Base-by-base conservation (phyloP, 2,329 filamentous ascomycete species). In the Cladophialophora exuberans region DNA sequence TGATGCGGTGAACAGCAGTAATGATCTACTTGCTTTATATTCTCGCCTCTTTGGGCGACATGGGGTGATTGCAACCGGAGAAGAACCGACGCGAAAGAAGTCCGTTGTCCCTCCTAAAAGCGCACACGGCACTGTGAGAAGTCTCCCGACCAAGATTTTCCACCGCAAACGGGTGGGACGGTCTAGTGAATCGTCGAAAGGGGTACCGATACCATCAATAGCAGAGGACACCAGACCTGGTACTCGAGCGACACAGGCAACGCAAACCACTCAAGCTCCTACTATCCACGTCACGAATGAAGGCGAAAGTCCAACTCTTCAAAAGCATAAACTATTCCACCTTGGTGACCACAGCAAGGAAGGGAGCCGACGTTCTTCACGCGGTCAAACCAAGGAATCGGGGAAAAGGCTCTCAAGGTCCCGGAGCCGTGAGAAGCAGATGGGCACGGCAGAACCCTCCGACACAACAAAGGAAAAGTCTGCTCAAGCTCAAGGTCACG, bases 1-100 rank as follows among this genome's bases (percentile, higher is more conserved):
- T 54, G 83, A 87, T 53, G 93, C 94, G 15, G 89, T 97, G 46
- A 96, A 96, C 67, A 86, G 88, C 57, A 92, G 89, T 67, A 85
- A 90, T 61, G 91, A 97, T 70, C 78, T 99, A 33, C 76, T 99
- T 17, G 84, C 84, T 13, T 77, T 97, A 1, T 99, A 94, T 67
- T 83, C 85, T 2, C 82, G 88, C 59, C 77, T 99, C 0, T 97
- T 96, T 69, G 87, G 87, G 5, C 82, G 84, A 44, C 73, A 83
- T 7, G 73, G 78, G 60, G 72, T 71, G 42, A 69, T 72, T 22
- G 56, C 64, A 11, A 57, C 62, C 55, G 67, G 41, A 41, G 64
- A 75, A 66, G 56, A 70, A 62, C 60, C 69, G 59, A 28, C 72
- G 66, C 53, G 78, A 65, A 65, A 62, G 17, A 68, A 70, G 4